Conservation (phyloP, 495 filamentous ascomycete genomes). For the Lophiostoma macrostomum region DNA sequence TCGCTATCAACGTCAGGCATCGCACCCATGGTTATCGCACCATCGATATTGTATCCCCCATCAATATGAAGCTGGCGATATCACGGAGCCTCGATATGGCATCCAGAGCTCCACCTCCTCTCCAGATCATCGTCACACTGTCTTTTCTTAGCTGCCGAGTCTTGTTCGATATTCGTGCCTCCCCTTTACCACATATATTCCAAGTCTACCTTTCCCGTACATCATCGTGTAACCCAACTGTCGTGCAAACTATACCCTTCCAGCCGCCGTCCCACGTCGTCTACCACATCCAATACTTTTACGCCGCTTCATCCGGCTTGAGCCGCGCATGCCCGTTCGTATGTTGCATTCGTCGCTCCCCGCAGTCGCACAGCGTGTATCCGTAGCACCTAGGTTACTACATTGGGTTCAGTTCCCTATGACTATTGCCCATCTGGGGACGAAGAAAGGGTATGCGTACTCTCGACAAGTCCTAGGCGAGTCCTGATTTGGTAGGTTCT, state of each 20-base stretch:
- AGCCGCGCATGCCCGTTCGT: not conserved
- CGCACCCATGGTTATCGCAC: constrained; percentile 9
- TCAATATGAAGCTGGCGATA: constrained; percentile 16
- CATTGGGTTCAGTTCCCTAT: no score
- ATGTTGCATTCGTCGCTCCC: no score
- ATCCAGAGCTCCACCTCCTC: not conserved
- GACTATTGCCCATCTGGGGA: no score
- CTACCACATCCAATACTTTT: not conserved
- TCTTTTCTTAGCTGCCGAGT: not conserved
- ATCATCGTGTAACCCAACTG: not conserved
- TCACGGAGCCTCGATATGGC: not conserved
- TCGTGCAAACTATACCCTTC: not conserved
- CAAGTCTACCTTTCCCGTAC: no score
- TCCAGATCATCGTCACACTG: not conserved
- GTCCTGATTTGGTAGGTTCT: no score
- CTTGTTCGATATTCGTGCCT: no score
- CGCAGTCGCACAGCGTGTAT: no score
- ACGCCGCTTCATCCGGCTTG: not conserved
- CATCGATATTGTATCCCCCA: constrained; percentile 3
- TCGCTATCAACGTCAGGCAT: not conserved
- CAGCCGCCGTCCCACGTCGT: constrained; percentile 1
- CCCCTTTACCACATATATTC: no score
- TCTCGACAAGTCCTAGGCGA: no score
- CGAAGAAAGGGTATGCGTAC: no score
- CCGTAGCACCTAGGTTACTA: no score